Base-by-base conservation (phyloP, 2,329 filamentous ascomycete genomes). In the Aspergillus sp. region DNA sequence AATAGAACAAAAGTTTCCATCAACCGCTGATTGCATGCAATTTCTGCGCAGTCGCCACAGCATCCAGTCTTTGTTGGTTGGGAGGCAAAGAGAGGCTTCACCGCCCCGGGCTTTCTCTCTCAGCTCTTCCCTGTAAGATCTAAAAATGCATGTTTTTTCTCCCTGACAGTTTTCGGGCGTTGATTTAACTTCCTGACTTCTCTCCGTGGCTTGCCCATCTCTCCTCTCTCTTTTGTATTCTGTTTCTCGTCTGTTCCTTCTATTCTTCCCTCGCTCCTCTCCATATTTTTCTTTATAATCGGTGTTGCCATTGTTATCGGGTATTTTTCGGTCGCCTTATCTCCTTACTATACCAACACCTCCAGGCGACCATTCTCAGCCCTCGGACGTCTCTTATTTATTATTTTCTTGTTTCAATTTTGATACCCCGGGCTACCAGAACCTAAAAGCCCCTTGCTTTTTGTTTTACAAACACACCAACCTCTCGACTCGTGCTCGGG, bases 371-470 rank as follows among this genome's bases (percentile, higher is more conserved):
- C 9, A 11, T 35, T 24, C 35, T 12, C 45, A 58, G 31, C 44
- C 50, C 37, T 50, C 43, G 15, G 43, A 49, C 17, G 37, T 44
- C 17, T 39, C 31, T 21, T 33, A 31, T 8, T 43, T 39, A 15
- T 45, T 54, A 46, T 35, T 49, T 37, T 55, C 40, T 66, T 64
- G 27, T 48, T 55, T 50, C 4, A 17, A 17, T 47, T 17, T 51
- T 54, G 45, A 46, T 58, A 45, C 56, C 31, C 49, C 31, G 35
- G 56, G 40, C 46, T 46, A 17, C 46, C 45, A 58, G 45, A 55
- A 15, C 27, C 40, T 55, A 58, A 45, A 50, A 46, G 37, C 57
- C 57, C 62, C 62, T 64, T 64, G 62, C 62, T 46, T 56, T 24
- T 51, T 56, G 39, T 55, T 31, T 37, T 39, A 24, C 19, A 37